Evolutionary conservation across 2,329 filamentous ascomycete species (phyloP).

Genomic region (Colletotrichum somersetense): DNA sequence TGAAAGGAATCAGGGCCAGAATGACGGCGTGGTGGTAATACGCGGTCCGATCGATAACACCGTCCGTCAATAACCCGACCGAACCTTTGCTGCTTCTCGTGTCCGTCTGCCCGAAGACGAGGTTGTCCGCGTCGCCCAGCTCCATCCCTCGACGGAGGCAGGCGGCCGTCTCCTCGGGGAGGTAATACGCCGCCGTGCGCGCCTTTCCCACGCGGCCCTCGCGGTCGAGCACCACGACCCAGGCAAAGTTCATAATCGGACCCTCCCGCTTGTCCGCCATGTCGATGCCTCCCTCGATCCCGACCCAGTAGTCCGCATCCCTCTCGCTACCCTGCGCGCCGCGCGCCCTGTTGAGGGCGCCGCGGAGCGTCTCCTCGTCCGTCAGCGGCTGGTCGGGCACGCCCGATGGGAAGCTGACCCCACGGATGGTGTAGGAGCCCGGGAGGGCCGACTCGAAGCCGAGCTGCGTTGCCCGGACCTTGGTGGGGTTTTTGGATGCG

Average conservation of each 20-base stretch:
- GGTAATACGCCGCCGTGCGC: constrained; percentile 54
- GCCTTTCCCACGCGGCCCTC: constrained; percentile 52
- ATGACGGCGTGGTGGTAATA: constrained; percentile 57
- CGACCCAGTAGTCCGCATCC: constrained; percentile 55
- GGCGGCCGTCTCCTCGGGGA: constrained; percentile 53
- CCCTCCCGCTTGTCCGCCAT: constrained; percentile 39
- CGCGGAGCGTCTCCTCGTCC: constrained; percentile 54
- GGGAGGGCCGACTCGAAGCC: constrained; percentile 48
- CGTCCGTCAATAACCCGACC: constrained; percentile 56
- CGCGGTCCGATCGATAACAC: constrained; percentile 51
- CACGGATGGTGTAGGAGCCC: constrained; percentile 45
- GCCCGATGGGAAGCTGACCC: constrained; percentile 52
- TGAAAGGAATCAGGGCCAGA: constrained; percentile 57
- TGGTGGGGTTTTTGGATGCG: constrained; percentile 56
- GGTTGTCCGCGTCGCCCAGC: constrained; percentile 56
- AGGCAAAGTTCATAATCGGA: constrained; percentile 55
- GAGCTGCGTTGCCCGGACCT: constrained; percentile 52
- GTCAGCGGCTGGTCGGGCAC: constrained; percentile 57
- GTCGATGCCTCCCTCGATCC: constrained; percentile 57
- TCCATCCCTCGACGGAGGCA: constrained; percentile 55
- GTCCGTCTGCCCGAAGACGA: constrained; percentile 53
- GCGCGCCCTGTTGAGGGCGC: constrained; percentile 53
- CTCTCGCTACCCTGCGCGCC: constrained; percentile 49
- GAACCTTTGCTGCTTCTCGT: constrained; percentile 56
- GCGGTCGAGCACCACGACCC: constrained; percentile 52